phyloP scores from a whole-genome alignment of 2,329 filamentous ascomycete genomes.

The Penicillium crustosum region DNA sequence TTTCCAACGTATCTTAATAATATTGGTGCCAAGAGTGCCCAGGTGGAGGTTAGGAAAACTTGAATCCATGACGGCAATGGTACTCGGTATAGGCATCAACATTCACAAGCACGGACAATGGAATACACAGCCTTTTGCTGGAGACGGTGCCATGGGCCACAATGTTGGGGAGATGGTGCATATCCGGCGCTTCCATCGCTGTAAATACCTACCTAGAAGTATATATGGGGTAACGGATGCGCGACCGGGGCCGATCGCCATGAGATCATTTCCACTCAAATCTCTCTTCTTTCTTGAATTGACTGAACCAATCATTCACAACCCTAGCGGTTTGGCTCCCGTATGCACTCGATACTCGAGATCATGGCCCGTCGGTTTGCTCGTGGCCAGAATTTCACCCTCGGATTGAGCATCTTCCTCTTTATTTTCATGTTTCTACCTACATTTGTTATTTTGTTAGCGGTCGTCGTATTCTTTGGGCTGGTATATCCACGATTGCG shows the following conservation, averaged over 20 bases:
- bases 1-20: background rate
- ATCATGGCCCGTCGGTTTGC: slow-evolving; percentile 32
- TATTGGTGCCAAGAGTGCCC: slow-evolving; percentile 11
- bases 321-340: slow-evolving; percentile 3
- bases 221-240: background rate
- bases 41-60: slow-evolving; percentile 4
- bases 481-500: slow-evolving; percentile 31
- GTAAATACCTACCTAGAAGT: background rate
- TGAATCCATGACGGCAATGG: background rate
- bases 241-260: background rate
- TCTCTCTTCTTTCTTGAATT: background rate
- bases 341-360: slow-evolving; percentile 23
- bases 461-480: slow-evolving; percentile 33
- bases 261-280: slow-evolving; percentile 1
- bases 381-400: slow-evolving; percentile 27
- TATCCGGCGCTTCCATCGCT: slow-evolving; percentile 7
- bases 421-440: slow-evolving; percentile 39
- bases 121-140: too few relatives aligned
- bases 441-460: slow-evolving; percentile 33
- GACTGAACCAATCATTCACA: background rate
- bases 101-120: background rate
- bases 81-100: slow-evolving; percentile 2
- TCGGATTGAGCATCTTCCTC: slow-evolving; percentile 34
- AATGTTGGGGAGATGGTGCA: background rate
- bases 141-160: background rate